These are phyloP conservation scores for Gyromitra esculenta DNA, from an alignment of 2,329 filamentous ascomycete species.

Conservation along the genomic window DNA sequence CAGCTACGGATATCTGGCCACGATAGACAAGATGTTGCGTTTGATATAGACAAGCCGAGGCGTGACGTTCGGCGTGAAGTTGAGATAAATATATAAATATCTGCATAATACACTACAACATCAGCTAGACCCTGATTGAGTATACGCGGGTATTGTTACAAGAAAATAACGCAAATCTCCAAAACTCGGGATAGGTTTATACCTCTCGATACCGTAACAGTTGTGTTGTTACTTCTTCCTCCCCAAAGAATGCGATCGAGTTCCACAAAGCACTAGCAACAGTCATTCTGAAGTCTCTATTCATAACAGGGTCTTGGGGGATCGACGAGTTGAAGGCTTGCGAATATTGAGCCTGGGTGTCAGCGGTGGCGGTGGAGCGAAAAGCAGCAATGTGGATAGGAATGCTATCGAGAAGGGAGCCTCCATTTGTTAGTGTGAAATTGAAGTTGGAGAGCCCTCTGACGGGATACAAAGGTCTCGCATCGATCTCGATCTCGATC, in stretches of 20 bases:
- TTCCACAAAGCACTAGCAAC: conserved; percentile 35
- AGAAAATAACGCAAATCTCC: background rate
- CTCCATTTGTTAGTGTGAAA: conserved; percentile 27
- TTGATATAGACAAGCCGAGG: conserved; percentile 19
- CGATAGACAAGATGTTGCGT: conserved; percentile 42
- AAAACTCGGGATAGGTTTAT: background rate
- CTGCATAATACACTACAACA: conserved; percentile 18
- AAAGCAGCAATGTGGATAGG: conserved; percentile 40
- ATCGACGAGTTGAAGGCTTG: conserved; percentile 40
- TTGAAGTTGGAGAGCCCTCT: conserved; percentile 31
- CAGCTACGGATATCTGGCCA: conserved; percentile 38
- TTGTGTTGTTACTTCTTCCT: conserved; percentile 34
- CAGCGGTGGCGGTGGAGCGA: conserved; percentile 28
- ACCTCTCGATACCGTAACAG: conserved; percentile 48
- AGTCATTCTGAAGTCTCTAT: conserved; percentile 26
- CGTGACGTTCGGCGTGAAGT: conserved; percentile 44
- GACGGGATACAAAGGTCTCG: conserved; percentile 13
- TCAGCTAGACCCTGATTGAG: conserved; percentile 5
- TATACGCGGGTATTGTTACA: background rate
- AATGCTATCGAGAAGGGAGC: conserved; percentile 39
- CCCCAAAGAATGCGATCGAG: conserved; percentile 17
- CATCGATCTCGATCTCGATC: conserved; percentile 1
- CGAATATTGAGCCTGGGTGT: conserved; percentile 36
- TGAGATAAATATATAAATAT: conserved; percentile 50
- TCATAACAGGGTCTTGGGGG: conserved; percentile 1